Percentiles rank a stretch among this genome's conserved stretches.
phyloP scores from a whole-genome alignment of 2,329 filamentous ascomycete genomes.

The Diplodia scrobiculata region DNA sequence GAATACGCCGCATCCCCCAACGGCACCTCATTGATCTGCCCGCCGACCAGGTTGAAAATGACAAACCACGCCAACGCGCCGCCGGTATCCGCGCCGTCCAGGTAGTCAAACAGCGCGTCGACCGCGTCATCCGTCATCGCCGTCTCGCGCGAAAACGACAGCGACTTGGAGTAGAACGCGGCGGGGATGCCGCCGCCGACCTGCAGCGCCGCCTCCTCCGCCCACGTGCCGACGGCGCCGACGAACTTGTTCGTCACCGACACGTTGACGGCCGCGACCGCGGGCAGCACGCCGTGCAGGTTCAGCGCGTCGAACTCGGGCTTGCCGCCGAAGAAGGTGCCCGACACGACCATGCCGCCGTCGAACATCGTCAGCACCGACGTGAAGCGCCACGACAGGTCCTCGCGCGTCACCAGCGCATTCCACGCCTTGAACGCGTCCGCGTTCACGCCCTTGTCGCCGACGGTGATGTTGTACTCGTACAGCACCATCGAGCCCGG shows the following conservation, averaged over 20 bases:
- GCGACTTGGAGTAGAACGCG: conserved; percentile 43
- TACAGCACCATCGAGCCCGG: conserved; percentile 41
- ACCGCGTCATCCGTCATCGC: conserved; percentile 39
- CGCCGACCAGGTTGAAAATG: conserved; percentile 43
- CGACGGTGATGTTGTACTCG: conserved; percentile 39
- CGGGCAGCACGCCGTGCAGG: conserved; percentile 37
- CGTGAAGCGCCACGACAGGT: conserved; percentile 41
- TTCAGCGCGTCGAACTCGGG: conserved; percentile 42
- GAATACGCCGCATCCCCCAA: conserved; percentile 40
- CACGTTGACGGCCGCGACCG: conserved; percentile 33
- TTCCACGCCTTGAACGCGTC: conserved; percentile 44
- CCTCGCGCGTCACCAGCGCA: conserved; percentile 39
- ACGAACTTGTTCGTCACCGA: conserved; percentile 41
- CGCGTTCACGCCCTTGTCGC: conserved; percentile 35
- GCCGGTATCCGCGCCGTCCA: conserved; percentile 41
- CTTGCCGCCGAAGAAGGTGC: conserved; percentile 42
- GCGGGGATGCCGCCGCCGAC: conserved; percentile 38
- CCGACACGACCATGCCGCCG: conserved; percentile 39
- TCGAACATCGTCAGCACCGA: conserved; percentile 40
- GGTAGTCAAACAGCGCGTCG: conserved; percentile 41
- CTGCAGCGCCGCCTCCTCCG: conserved; percentile 39
- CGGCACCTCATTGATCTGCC: conserved; percentile 40
- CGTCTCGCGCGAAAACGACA: conserved; percentile 39
- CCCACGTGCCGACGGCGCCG: conserved; percentile 41
- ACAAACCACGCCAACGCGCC: conserved; percentile 40